These are phyloP conservation scores for Mycena floridula DNA, from an alignment of 768 basidiomycete genomes.

Conservation along the genomic window DNA sequence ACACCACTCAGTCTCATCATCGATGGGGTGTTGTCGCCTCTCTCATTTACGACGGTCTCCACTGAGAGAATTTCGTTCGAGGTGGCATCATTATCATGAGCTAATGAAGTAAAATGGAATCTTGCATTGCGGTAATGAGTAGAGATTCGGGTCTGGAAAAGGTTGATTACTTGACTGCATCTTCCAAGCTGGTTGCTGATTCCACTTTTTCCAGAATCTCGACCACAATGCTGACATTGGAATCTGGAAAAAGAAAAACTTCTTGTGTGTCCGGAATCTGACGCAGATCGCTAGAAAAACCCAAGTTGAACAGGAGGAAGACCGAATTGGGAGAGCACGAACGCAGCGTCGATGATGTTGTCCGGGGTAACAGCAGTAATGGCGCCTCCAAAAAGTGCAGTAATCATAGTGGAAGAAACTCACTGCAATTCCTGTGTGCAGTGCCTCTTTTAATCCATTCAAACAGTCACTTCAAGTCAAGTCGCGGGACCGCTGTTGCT, in stretches of 20 bases:
- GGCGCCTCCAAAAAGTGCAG: constrained; percentile 79
- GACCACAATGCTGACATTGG: constrained; percentile 69
- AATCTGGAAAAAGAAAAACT: constrained; percentile 73
- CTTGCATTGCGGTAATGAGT: constrained; percentile 36
- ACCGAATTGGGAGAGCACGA: constrained; percentile 22
- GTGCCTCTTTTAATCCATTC: no score
- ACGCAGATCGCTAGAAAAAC: constrained; percentile 41
- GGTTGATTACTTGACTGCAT: constrained; percentile 62
- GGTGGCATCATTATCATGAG: constrained; percentile 81
- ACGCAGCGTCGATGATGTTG: constrained; percentile 82
- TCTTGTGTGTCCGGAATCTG: constrained; percentile 95
- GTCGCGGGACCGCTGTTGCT: no score
- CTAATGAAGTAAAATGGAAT: constrained; percentile 86
- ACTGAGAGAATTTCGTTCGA: constrained; percentile 40
- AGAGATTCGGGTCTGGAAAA: constrained; percentile 1
- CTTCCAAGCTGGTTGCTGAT: constrained; percentile 37
- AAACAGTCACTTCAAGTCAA: no score
- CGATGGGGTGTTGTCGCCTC: constrained; percentile 46
- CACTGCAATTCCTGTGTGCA: no score
- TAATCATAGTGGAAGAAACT: no score
- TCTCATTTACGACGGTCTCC: constrained; percentile 30
- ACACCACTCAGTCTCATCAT: constrained; percentile 60
- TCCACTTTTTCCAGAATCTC: constrained; percentile 80
- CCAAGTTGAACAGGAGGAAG: constrained; percentile 1
- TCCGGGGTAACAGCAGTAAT: constrained; percentile 56